These are phyloP conservation scores for Stylonectria norvegica DNA, from an alignment of 2,329 filamentous ascomycete genomes.

Conservation along the genomic window DNA sequence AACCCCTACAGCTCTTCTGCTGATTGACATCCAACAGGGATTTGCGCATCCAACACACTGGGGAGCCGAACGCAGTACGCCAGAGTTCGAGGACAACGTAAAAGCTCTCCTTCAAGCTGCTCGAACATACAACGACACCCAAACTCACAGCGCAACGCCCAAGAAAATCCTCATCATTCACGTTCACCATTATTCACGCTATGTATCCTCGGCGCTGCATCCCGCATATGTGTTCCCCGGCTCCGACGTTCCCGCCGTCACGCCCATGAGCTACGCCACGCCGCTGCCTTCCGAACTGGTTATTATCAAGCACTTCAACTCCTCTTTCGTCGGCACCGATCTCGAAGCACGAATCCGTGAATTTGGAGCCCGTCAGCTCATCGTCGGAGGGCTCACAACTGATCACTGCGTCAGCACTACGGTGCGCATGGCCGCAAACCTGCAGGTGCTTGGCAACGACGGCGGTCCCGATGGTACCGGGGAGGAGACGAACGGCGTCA, in stretches of 20 bases:
- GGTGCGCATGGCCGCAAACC: not conserved
- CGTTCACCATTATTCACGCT: not conserved
- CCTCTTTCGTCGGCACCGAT: not conserved
- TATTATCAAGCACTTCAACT: not conserved
- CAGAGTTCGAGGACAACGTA: not conserved
- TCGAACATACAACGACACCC: not conserved
- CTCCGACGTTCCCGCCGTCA: not conserved
- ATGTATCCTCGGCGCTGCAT: not conserved
- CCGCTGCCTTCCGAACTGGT: not conserved
- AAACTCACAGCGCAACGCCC: not conserved
- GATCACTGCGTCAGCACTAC: not conserved
- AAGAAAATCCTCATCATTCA: not conserved
- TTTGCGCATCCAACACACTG: not conserved
- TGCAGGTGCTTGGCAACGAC: not conserved
- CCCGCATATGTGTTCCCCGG: not conserved
- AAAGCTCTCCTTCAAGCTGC: not conserved
- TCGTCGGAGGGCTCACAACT: not conserved
- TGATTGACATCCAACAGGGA: not conserved
- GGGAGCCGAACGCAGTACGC: not conserved
- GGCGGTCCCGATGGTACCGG: not conserved
- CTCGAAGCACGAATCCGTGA: not conserved
- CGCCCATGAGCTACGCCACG: not conserved
- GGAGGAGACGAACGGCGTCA: not conserved
- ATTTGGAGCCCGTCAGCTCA: not conserved
- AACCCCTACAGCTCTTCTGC: not conserved